Evolutionary conservation across 352 stramenopile genomes (phyloP), one percentile per base, ranked within the genome.

Genomic region (Globisporangium viniferum): DNA sequence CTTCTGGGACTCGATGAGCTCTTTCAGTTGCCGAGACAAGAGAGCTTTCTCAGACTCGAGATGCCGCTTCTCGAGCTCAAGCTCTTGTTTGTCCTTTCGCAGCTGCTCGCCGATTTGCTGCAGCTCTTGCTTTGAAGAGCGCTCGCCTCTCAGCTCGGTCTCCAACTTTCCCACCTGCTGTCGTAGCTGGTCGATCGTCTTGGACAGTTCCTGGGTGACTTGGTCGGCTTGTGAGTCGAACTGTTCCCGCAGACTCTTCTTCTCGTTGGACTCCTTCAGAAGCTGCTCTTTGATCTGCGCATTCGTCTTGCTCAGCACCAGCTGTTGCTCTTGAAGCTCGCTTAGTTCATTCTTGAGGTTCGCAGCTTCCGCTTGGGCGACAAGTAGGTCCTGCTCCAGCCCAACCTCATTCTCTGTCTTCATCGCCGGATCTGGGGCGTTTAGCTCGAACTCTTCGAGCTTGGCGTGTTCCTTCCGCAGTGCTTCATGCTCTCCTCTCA

Each of bases 271-370:
- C 48, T 86, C 79, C 49, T 80, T 80, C 29, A 68, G 18, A 10
- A 87, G 55, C 27, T 84, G 73, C 33, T 84, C 72, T 41, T 85
- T 83, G 27, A 80, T 66, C 44, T 84, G 74, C 7, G 36, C 33
- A 33, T 80, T 81, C 8, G 69, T 77, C 62, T 65, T 73, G 14
- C 29, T 51, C 33, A 83, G 31, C 14, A 74, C 58, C 18, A 46
- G 5, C 4, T 81, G 20, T 33, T 82, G 67, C 2, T 80, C 69
- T 33, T 85, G 74, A 15, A 82, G 58, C 9, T 75, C 67, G 39
- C 33, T 39, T 14, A 78, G 57, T 22, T 80, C 74, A 12, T 29
- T 33, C 59, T 79, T 80, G 3, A 77, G 57, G 27, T 14, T 72
- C 5, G 41, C 39, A 22, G 57, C 58, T 69, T 66, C 66, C 12